phyloP scores from a whole-genome alignment of 2,329 filamentous ascomycete genomes.

The Pseudomassariella vexata region DNA sequence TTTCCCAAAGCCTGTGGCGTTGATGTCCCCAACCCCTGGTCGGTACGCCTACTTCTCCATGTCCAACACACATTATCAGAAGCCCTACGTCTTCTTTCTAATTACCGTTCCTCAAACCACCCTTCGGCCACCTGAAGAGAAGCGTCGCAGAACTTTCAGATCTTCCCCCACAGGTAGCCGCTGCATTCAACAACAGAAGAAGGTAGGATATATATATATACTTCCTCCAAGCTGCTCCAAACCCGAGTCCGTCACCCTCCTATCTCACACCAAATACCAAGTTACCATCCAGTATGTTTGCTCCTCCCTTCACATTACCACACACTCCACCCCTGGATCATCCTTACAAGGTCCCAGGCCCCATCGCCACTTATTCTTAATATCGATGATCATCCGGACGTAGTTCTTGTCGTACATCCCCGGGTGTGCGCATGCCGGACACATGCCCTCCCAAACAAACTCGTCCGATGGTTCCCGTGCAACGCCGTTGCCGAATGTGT shows the following conservation, averaged over 20 bases:
- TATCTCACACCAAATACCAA: background rate
- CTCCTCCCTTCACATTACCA: conserved; percentile 27
- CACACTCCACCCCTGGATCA: conserved; percentile 33
- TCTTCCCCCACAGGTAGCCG: too few relatives aligned
- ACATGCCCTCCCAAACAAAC: conserved; percentile 20
- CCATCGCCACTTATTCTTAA: conserved; percentile 39
- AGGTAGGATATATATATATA: too few relatives aligned
- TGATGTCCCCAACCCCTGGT: background rate
- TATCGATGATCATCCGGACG: conserved; percentile 37
- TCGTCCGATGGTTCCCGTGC: conserved; percentile 29
- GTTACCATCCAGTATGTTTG: background rate
- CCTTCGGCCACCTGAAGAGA: too few relatives aligned
- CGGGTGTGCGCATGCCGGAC: conserved; percentile 28
- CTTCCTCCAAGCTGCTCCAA: background rate
- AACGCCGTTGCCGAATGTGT: conserved; percentile 31
- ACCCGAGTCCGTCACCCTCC: background rate
- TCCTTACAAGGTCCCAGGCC: conserved; percentile 36
- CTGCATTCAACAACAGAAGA: background rate
- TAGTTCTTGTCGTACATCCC: conserved; percentile 41
- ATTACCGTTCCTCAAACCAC: too few relatives aligned
- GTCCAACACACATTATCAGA: too few relatives aligned
- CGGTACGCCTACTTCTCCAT: background rate
- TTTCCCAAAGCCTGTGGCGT: too few relatives aligned
- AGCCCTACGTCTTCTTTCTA: too few relatives aligned
- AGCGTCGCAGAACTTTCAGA: too few relatives aligned